A percentile compares a stretch with the other conserved stretches of the same genome.
Evolutionary conservation across 345 rosid genomes (phyloP).

Genomic region (Punica granatum): DNA sequence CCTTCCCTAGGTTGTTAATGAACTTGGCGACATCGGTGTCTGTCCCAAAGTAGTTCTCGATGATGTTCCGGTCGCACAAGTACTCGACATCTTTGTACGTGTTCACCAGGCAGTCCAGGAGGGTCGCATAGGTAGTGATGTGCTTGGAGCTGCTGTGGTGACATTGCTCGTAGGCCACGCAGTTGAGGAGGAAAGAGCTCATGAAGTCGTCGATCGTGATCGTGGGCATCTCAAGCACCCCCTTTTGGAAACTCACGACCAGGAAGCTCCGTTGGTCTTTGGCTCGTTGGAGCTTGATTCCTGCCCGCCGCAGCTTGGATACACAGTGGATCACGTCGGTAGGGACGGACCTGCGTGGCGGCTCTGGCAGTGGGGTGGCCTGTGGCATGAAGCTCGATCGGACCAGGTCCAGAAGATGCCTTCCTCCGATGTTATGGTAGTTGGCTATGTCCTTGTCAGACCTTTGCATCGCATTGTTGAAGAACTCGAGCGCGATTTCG

Average conservation of each 20-base stretch:
- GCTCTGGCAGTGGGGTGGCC: slow-evolving; percentile 9
- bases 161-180: slow-evolving; percentile 81
- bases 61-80: slow-evolving; percentile 41
- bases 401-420: slow-evolving; percentile 68
- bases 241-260: slow-evolving; percentile 43
- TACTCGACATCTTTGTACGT: slow-evolving; percentile 56
- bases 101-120: slow-evolving; percentile 60
- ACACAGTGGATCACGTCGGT: slow-evolving; percentile 46
- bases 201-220: slow-evolving; percentile 64
- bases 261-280: slow-evolving; percentile 53
- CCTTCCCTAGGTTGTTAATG: slow-evolving; percentile 59
- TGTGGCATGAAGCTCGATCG: slow-evolving; percentile 39
- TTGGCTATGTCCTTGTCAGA: slow-evolving; percentile 24
- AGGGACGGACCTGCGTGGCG: slow-evolving; percentile 6
- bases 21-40: slow-evolving; percentile 55
- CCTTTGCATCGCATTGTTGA: slow-evolving; percentile 43
- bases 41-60: slow-evolving; percentile 66
- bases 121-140: slow-evolving; percentile 63
- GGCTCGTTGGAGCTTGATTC: slow-evolving; percentile 31
- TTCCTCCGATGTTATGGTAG: slow-evolving; percentile 22
- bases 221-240: slow-evolving; percentile 62
- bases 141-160: slow-evolving; percentile 43
- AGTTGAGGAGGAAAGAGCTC: slow-evolving; percentile 58
- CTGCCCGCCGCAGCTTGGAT: slow-evolving; percentile 51
- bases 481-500: slow-evolving; percentile 47